Percentiles rank a stretch among this genome's conserved stretches.
These are phyloP conservation scores for Xylariaceae sp. DNA, from an alignment of 2,329 filamentous ascomycete genomes.

Conservation along the genomic window DNA sequence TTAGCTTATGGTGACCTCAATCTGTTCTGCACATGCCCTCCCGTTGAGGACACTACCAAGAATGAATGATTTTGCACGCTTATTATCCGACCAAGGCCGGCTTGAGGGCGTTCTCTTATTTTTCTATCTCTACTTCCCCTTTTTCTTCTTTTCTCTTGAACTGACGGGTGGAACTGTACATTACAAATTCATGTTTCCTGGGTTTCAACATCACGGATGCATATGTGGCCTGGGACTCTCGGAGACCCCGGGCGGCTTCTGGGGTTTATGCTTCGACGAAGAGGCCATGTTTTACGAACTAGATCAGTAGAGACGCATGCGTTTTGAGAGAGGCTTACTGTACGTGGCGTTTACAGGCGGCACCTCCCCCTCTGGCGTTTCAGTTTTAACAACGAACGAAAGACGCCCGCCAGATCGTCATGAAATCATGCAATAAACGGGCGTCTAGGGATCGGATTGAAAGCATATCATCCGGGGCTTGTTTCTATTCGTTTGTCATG, in stretches of 20 bases:
- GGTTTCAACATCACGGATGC: background rate
- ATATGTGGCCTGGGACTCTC: background rate
- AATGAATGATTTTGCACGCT: background rate
- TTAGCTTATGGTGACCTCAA: constrained; percentile 84
- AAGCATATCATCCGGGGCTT: too few species aligned
- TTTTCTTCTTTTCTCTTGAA: background rate
- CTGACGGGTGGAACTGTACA: background rate
- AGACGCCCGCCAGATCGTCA: too few species aligned
- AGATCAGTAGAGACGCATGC: background rate
- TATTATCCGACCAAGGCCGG: background rate
- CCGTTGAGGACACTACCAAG: constrained; percentile 61
- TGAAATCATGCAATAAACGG: too few species aligned
- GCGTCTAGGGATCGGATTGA: too few species aligned
- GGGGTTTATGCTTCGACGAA: too few species aligned
- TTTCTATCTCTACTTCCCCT: background rate
- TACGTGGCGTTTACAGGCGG: too few species aligned
- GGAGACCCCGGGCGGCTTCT: too few species aligned
- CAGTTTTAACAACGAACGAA: too few species aligned
- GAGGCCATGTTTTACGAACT: background rate
- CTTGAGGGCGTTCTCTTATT: background rate
- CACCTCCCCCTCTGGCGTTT: too few species aligned
- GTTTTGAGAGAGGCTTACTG: too few species aligned
- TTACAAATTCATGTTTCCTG: background rate
- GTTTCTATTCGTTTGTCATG: too few species aligned
- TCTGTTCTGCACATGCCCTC: constrained; percentile 90